Percentiles rank a stretch among this genome's conserved stretches.
These are phyloP conservation scores for Juncus effusus DNA, from an alignment of 176 grass and related monocot genomes.

Conservation along the genomic window DNA sequence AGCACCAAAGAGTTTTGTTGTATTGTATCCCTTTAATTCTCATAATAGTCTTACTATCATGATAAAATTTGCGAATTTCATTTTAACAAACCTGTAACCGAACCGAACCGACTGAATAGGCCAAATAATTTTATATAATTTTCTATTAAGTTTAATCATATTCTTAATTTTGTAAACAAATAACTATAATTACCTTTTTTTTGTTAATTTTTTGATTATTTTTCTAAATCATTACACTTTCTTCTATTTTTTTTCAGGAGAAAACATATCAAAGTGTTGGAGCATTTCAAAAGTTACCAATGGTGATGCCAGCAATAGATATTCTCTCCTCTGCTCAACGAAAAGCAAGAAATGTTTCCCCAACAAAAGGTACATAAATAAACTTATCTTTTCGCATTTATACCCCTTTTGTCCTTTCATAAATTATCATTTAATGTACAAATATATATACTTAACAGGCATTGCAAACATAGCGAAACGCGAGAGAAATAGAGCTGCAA, in stretches of 20 bases:
- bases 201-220: no score
- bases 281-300: conserved; percentile 91
- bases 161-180: no score
- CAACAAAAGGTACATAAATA: conserved; percentile 65
- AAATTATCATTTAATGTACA: conserved; percentile 9
- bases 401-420: conserved; percentile 13
- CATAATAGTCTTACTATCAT: neutral
- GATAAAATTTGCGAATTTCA: no score
- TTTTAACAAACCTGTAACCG: no score
- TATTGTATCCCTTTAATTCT: neutral
- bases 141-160: no score
- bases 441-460: conserved; percentile 39
- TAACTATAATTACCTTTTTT: no score
- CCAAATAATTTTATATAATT: no score
- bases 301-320: conserved; percentile 91
- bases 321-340: conserved; percentile 88
- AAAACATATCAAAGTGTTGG: conserved; percentile 54
- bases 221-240: no score
- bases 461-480: conserved; percentile 93
- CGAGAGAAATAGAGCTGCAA: conserved; percentile 87
- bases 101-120: no score
- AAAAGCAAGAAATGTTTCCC: conserved; percentile 79
- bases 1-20: neutral
- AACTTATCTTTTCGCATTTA: conserved; percentile 2
- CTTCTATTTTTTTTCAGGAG: conserved; percentile 35